Percentiles rank a stretch among this genome's conserved stretches.
phyloP scores from a whole-genome alignment of 2,329 filamentous ascomycete genomes.

The Stromatinia cepivora region DNA sequence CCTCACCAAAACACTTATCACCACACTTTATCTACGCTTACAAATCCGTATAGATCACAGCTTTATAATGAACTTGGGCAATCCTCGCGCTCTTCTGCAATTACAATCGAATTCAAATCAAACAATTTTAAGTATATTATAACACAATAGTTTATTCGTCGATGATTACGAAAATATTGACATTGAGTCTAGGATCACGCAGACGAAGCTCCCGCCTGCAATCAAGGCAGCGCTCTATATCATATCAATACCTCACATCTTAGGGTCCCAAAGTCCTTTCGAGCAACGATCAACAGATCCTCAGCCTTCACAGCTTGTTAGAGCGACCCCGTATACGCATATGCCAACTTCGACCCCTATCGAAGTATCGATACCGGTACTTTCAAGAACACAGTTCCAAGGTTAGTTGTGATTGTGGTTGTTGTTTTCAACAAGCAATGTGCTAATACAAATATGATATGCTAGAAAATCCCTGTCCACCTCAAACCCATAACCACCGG shows the following conservation, averaged over 20 bases:
- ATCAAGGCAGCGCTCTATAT: conserved; percentile 20
- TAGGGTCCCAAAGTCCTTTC: conserved; percentile 27
- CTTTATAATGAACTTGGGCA: neutral
- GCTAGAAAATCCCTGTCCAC: conserved; percentile 27
- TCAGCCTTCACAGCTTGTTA: conserved; percentile 26
- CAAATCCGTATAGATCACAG: conserved; percentile 16
- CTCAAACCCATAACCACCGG: conserved; percentile 63
- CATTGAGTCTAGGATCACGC: conserved; percentile 21
- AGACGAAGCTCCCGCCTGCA: conserved; percentile 30
- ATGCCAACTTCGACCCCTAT: conserved; percentile 29
- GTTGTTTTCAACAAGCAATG: conserved; percentile 27
- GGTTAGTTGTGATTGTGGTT: conserved; percentile 28
- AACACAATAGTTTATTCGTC: conserved; percentile 19
- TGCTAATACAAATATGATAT: conserved; percentile 28
- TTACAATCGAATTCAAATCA: too few species aligned
- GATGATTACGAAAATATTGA: conserved; percentile 26
- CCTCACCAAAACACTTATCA: conserved; percentile 16
- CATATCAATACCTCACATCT: conserved; percentile 2
- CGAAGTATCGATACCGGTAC: conserved; percentile 25
- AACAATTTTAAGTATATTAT: neutral
- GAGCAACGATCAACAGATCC: conserved; percentile 27
- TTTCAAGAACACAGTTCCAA: conserved; percentile 28
- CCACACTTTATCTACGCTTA: conserved; percentile 23
- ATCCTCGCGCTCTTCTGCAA: too few species aligned
- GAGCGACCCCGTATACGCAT: conserved; percentile 27